Evolutionary conservation across 768 basidiomycete species (phyloP).

Genomic region (Dacryopinax spathularia): DNA sequence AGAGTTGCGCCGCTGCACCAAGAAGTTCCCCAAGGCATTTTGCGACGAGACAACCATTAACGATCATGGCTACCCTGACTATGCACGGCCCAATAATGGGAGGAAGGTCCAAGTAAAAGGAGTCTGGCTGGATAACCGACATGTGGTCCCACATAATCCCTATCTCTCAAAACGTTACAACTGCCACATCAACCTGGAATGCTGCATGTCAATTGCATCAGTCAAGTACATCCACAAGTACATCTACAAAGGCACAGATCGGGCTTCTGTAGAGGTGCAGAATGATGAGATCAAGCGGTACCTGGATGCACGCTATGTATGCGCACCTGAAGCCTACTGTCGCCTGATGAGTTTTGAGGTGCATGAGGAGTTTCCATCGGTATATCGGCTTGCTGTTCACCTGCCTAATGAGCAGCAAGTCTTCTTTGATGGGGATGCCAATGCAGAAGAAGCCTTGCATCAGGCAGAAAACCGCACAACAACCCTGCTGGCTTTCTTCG

Average conservation of each 20-base stretch:
- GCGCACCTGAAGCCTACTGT: slow-evolving; percentile 26
- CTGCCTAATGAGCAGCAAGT: slow-evolving; percentile 27
- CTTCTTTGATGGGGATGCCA: slow-evolving; percentile 25
- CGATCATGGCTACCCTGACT: too few relatives aligned
- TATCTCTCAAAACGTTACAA: neutral
- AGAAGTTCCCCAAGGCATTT: slow-evolving; percentile 33
- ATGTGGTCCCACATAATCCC: slow-evolving; percentile 37
- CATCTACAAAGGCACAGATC: slow-evolving; percentile 36
- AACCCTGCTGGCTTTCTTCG: slow-evolving; percentile 23
- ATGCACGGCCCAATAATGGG: too few relatives aligned
- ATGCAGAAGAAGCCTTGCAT: slow-evolving; percentile 9
- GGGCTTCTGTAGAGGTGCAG: slow-evolving; percentile 26
- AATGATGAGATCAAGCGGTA: slow-evolving; percentile 27
- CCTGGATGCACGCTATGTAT: slow-evolving; percentile 29
- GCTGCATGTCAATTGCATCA: slow-evolving; percentile 13
- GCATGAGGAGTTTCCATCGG: slow-evolving; percentile 25
- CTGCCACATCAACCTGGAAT: slow-evolving; percentile 3
- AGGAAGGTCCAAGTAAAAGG: slow-evolving; percentile 25
- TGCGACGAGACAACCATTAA: slow-evolving; percentile 25
- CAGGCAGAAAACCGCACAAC: slow-evolving; percentile 17
- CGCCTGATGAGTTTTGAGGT: slow-evolving; percentile 23
- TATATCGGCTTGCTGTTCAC: slow-evolving; percentile 33
- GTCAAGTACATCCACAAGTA: slow-evolving; percentile 39
- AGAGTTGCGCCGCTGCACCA: slow-evolving; percentile 30
- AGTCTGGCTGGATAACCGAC: slow-evolving; percentile 24